phyloP scores from a whole-genome alignment of 495 filamentous ascomycete genomes.

The Podospora australis region DNA sequence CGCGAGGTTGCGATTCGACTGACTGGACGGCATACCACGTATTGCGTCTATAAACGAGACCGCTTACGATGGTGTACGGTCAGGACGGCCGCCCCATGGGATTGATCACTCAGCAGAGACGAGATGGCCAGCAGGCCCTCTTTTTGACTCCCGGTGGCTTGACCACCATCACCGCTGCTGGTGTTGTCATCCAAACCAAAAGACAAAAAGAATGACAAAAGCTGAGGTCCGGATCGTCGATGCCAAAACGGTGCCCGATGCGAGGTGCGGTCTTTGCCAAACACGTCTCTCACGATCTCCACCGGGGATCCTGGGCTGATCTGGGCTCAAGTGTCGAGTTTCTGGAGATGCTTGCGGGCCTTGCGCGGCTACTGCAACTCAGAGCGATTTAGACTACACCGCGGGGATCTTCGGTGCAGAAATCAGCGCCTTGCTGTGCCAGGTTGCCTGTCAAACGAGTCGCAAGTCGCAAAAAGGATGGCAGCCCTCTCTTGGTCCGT shows the following conservation, averaged over 20 bases:
- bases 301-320: constrained; percentile 19
- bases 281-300: constrained; percentile 33
- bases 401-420: constrained; percentile 26
- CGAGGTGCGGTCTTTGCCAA: constrained; percentile 28
- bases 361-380: constrained; percentile 7
- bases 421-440: constrained; percentile 18
- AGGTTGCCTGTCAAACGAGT: constrained; percentile 17
- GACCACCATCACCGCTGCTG: too few species aligned
- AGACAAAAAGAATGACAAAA: constrained; percentile 6
- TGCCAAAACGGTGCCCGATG: constrained; percentile 27
- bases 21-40: too few species aligned
- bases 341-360: constrained; percentile 15
- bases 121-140: too few species aligned
- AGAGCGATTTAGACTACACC: constrained; percentile 4
- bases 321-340: constrained; percentile 18
- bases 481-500: constrained; percentile 2
- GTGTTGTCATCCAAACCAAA: too few species aligned
- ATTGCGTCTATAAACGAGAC: too few species aligned
- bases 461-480: neutral
- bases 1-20: too few species aligned
- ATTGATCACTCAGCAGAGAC: too few species aligned
- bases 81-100: too few species aligned
- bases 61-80: too few species aligned
- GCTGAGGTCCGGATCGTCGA: constrained; percentile 21
- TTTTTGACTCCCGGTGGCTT: too few species aligned